Percentiles rank a stretch among this genome's conserved stretches.
Conservation (phyloP, 2,329 filamentous ascomycete genomes). For the Hortaea werneckii region DNA sequence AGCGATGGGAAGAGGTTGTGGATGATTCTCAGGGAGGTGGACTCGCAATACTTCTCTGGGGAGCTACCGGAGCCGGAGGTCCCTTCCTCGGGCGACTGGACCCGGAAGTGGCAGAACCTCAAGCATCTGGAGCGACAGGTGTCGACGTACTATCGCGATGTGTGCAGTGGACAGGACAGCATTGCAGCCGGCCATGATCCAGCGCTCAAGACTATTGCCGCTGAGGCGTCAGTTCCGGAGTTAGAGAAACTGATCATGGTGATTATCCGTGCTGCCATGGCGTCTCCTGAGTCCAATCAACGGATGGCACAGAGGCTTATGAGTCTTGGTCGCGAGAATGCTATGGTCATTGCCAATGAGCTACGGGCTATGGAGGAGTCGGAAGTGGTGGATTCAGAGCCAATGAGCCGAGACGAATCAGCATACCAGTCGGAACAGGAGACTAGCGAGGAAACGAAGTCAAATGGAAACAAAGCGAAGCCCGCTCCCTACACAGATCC, state of each 20-base stretch:
- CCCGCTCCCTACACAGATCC: slow-evolving; percentile 27
- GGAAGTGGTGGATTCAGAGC: slow-evolving; percentile 17
- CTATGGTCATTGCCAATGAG: slow-evolving; percentile 24
- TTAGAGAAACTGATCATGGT: slow-evolving; percentile 36
- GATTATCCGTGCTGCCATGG: slow-evolving; percentile 39
- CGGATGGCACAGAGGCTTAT: slow-evolving; percentile 31
- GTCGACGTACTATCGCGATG: slow-evolving; percentile 40
- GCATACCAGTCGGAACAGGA: slow-evolving; percentile 20
- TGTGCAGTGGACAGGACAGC: slow-evolving; percentile 29
- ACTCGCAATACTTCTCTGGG: slow-evolving; percentile 38
- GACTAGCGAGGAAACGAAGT: slow-evolving; percentile 6
- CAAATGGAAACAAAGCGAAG: slow-evolving; percentile 9
- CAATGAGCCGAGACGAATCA: slow-evolving; percentile 21
- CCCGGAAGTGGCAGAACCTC: slow-evolving; percentile 43
- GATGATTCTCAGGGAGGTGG: slow-evolving; percentile 38
- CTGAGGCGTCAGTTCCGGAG: slow-evolving; percentile 30
- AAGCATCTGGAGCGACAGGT: slow-evolving; percentile 41
- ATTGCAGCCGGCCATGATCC: slow-evolving; percentile 27
- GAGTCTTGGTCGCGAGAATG: slow-evolving; percentile 22
- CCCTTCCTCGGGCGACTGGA: slow-evolving; percentile 38
- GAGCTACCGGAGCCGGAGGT: slow-evolving; percentile 37
- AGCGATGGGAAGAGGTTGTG: slow-evolving; percentile 39
- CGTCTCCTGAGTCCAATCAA: slow-evolving; percentile 38
- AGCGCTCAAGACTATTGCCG: slow-evolving; percentile 39
- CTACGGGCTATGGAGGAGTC: slow-evolving; percentile 22